Evolutionary conservation across 78 protist species (phyloP).

Genomic region (Dictyostelium purpureum): DNA sequence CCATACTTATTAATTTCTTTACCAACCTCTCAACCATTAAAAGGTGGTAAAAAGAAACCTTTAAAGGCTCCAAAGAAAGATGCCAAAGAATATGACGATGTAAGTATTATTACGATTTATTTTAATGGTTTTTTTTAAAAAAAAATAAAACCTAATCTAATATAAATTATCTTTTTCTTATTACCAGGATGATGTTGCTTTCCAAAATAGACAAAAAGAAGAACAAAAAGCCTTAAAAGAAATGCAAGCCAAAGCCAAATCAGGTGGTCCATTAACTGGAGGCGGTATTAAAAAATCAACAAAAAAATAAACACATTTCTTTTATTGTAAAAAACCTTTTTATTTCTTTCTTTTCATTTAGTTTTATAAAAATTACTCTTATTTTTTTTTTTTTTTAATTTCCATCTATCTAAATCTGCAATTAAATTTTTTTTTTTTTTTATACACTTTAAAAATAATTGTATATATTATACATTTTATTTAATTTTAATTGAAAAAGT

Average conservation of each 20-base stretch:
- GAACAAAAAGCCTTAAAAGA: constrained; percentile 63
- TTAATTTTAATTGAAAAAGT: no score
- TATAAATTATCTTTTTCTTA: not conserved
- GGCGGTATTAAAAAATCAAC: constrained; percentile 77
- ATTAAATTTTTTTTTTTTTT: no score
- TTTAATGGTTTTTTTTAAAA: not conserved
- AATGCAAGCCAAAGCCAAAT: constrained; percentile 67
- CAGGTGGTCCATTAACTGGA: constrained; percentile 73
- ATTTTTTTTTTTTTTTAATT: no score
- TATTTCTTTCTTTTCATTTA: no score
- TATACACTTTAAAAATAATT: no score
- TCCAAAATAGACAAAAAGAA: constrained; percentile 73
- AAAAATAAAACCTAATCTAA: not conserved
- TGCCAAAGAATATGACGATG: constrained; percentile 74
- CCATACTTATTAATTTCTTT: constrained; percentile 7
- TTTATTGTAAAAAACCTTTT: no score
- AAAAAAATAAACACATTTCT: constrained; percentile 69
- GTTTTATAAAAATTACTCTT: no score
- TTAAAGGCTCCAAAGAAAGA: constrained; percentile 82
- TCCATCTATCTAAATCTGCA: no score
- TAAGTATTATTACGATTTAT: not conserved
- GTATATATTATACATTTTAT: no score
- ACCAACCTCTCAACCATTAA: not conserved
- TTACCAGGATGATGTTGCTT: constrained; percentile 69
- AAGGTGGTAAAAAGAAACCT: constrained; percentile 75